Conservation (phyloP, 2,329 filamentous ascomycete species). For the Fusarium chuoi region DNA sequence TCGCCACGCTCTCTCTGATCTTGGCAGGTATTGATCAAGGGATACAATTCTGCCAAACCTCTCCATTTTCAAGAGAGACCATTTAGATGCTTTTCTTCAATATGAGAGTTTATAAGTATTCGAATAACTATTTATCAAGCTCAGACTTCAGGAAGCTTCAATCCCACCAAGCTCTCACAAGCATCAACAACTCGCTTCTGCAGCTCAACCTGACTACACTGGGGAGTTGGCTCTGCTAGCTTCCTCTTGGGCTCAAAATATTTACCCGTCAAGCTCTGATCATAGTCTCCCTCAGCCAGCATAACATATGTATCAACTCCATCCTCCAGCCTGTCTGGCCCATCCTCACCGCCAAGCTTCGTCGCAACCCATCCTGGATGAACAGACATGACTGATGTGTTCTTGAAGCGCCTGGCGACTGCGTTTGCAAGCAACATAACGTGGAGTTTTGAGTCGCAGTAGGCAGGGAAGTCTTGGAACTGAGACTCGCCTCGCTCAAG, state of each 20-base stretch:
- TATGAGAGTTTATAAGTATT: too few species aligned
- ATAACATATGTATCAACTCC: constrained; percentile 32
- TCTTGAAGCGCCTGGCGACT: constrained; percentile 20
- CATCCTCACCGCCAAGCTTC: constrained; percentile 25
- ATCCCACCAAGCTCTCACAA: constrained; percentile 20
- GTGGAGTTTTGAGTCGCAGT: constrained; percentile 38
- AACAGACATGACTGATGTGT: constrained; percentile 24
- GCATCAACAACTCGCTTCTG: constrained; percentile 25
- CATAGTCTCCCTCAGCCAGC: constrained; percentile 35
- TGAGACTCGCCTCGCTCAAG: constrained; percentile 19
- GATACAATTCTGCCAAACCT: too few species aligned
- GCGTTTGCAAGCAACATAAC: constrained; percentile 35
- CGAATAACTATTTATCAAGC: rapidly evolving
- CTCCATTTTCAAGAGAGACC: rapidly evolving
- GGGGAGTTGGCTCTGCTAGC: background rate
- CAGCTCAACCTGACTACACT: constrained; percentile 9
- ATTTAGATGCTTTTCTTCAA: too few species aligned
- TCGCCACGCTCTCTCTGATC: too few species aligned
- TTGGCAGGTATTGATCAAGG: too few species aligned
- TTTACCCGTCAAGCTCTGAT: constrained; percentile 24
- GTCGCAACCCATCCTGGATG: constrained; percentile 39
- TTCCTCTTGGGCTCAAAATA: constrained; percentile 34
- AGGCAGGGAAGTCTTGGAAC: constrained; percentile 25
- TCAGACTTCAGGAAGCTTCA: background rate
- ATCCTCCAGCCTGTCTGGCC: constrained; percentile 31